Percentiles rank a stretch among this genome's conserved stretches.
These are phyloP conservation scores for Ramalina peruviana DNA, from an alignment of 495 filamentous ascomycete species.

Conservation along the genomic window DNA sequence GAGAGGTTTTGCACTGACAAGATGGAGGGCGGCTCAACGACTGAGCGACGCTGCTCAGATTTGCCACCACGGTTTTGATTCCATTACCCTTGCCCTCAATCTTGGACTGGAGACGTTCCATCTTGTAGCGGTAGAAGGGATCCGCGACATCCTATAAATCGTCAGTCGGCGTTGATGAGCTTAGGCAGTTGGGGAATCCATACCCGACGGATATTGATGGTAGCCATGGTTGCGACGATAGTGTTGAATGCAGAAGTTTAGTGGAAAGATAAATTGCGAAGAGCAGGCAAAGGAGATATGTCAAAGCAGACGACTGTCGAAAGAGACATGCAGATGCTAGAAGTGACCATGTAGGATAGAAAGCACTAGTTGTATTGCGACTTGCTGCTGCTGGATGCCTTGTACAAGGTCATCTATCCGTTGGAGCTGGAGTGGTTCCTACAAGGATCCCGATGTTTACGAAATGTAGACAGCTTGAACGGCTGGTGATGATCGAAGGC, in stretches of 20 bases:
- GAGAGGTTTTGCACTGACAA: slow-evolving; percentile 30
- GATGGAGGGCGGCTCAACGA: slow-evolving; percentile 84
- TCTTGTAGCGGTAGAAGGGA: slow-evolving; percentile 99
- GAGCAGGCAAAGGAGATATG: slow-evolving; percentile 2
- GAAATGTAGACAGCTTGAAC: slow-evolving; percentile 88
- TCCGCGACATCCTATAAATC: slow-evolving; percentile 65
- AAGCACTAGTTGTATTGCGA: slow-evolving; percentile 24
- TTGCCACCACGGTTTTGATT: slow-evolving; percentile 94
- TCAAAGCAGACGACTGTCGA: slow-evolving; percentile 10
- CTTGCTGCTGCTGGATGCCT: slow-evolving; percentile 21
- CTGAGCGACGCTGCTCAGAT: slow-evolving; percentile 84
- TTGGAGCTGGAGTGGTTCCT: slow-evolving; percentile 69
- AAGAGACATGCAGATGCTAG: slow-evolving; percentile 34
- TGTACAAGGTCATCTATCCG: slow-evolving; percentile 51
- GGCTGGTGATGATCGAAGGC: slow-evolving; percentile 70
- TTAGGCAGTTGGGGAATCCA: background rate
- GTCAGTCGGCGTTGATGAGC: slow-evolving; percentile 7
- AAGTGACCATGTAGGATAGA: slow-evolving; percentile 15
- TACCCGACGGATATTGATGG: slow-evolving; percentile 86
- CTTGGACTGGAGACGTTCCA: slow-evolving; percentile 96
- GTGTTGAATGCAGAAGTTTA: slow-evolving; percentile 9
- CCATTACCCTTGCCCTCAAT: slow-evolving; percentile 99
- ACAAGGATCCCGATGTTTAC: slow-evolving; percentile 79
- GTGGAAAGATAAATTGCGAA: slow-evolving; percentile 3
- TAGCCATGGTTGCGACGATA: slow-evolving; percentile 57